These are phyloP conservation scores for Phytopythium sindhum DNA, from an alignment of 352 stramenopile genomes.

Conservation along the genomic window DNA sequence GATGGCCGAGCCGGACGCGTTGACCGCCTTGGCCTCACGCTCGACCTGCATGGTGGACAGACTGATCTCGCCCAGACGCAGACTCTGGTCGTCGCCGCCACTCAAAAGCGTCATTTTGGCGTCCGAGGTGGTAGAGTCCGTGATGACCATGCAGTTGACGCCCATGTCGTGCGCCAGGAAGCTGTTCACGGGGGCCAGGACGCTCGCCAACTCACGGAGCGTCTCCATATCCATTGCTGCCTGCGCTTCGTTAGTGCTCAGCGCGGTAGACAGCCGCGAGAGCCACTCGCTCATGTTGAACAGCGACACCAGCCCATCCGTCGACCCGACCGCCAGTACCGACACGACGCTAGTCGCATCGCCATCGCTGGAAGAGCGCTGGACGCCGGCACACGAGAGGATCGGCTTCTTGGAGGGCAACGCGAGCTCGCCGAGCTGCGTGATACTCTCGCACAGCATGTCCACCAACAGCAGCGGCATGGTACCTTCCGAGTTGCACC, in stretches of 20 bases:
- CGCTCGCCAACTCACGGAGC: constrained; percentile 25
- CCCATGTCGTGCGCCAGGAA: constrained; percentile 87
- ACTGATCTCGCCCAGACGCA: constrained; percentile 40
- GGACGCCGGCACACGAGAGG: constrained; percentile 56
- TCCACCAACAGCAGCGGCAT: constrained; percentile 66
- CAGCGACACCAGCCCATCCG: constrained; percentile 74
- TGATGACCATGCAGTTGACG: constrained; percentile 58
- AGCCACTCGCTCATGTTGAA: constrained; percentile 52
- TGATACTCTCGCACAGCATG: constrained; percentile 17
- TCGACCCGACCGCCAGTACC: constrained; percentile 73
- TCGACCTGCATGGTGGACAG: constrained; percentile 31
- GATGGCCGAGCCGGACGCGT: constrained; percentile 81
- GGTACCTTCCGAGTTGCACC: constrained; percentile 76
- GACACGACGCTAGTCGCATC: constrained; percentile 7
- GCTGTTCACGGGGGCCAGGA: constrained; percentile 31
- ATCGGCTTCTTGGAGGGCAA: constrained; percentile 75
- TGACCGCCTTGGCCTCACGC: constrained; percentile 32
- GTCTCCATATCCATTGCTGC: constrained; percentile 8
- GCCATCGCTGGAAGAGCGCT: constrained; percentile 10
- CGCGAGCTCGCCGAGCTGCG: constrained; percentile 52
- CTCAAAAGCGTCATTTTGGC: constrained; percentile 59
- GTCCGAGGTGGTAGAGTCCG: constrained; percentile 13
- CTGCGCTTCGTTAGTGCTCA: not conserved
- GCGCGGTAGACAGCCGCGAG: constrained; percentile 9
- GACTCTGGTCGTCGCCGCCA: constrained; percentile 78